Evolutionary conservation across 148 eudicot genomes (phyloP).

Genomic region (Camellia sinensis): DNA sequence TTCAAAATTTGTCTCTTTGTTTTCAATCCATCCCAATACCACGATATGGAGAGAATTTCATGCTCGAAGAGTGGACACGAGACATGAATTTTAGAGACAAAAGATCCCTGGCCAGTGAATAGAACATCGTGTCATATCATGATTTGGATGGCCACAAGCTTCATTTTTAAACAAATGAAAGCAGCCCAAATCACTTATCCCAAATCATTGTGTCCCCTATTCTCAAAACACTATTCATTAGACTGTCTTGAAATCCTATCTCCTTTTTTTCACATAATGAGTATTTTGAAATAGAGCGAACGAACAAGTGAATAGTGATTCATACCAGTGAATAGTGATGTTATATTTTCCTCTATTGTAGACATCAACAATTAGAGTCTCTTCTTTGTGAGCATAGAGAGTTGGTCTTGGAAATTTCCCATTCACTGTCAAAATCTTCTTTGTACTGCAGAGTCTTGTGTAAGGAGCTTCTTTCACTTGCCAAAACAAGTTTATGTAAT

Average conservation of each 20-base stretch:
- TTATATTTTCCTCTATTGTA: constrained; percentile 11
- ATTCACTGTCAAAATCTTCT: constrained; percentile 21
- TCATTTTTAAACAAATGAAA: background rate
- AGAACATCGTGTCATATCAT: background rate
- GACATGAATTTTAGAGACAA: no score
- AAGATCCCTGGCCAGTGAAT: no score
- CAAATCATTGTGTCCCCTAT: no score
- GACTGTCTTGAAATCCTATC: no score
- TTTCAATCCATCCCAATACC: no score
- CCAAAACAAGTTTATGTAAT: background rate
- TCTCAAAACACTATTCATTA: no score
- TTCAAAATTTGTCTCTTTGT: no score
- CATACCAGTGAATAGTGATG: constrained; percentile 24
- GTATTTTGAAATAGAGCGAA: no score
- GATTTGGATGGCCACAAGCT: background rate
- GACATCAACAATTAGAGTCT: constrained; percentile 6
- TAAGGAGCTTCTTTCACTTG: constrained; percentile 19
- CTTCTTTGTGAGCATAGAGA: constrained; percentile 14
- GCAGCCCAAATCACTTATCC: no score
- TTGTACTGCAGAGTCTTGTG: constrained; percentile 23
- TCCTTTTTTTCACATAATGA: no score
- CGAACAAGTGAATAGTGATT: background rate
- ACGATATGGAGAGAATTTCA: no score
- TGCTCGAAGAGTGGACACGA: no score
- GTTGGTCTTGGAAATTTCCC: constrained; percentile 26